These are phyloP conservation scores for Plantago ovata DNA, from an alignment of 257 asterid species.

Conservation along the genomic window DNA sequence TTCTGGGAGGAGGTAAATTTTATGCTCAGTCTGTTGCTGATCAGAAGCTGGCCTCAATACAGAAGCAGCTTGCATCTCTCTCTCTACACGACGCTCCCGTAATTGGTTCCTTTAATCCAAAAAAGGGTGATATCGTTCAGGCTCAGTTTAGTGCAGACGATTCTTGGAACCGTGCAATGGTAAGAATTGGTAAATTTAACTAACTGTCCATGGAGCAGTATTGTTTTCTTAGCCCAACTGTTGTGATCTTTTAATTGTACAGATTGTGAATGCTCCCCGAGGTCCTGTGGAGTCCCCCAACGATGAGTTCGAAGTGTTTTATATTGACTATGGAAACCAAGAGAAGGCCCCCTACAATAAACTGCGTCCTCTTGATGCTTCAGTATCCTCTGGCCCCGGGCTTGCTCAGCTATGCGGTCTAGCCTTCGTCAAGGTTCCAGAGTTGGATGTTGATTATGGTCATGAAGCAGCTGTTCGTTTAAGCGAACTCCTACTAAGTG, in stretches of 20 bases:
- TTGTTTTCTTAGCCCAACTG: background rate
- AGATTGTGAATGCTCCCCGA: conserved; percentile 87
- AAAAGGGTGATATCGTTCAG: conserved; percentile 77
- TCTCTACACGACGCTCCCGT: conserved; percentile 81
- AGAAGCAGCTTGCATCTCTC: conserved; percentile 78
- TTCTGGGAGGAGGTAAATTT: conserved; percentile 87
- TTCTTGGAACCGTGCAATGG: conserved; percentile 99
- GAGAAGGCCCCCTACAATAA: conserved; percentile 68
- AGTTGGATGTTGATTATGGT: conserved; percentile 76
- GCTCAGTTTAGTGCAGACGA: conserved; percentile 88
- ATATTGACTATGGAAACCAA: conserved; percentile 93
- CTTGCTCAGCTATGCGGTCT: conserved; percentile 93
- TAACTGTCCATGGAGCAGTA: background rate
- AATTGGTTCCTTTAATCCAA: conserved; percentile 84
- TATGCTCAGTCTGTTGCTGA: conserved; percentile 79
- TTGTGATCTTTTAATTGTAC: conserved; percentile 1
- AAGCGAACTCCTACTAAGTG: conserved; percentile 55
- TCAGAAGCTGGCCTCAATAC: conserved; percentile 74
- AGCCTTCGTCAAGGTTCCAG: conserved; percentile 78
- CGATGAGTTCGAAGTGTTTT: conserved; percentile 89
- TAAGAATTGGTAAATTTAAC: conserved; percentile 36
- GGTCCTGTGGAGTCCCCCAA: conserved; percentile 60
- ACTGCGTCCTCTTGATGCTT: conserved; percentile 70
- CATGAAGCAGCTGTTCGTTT: conserved; percentile 77
- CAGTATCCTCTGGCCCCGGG: conserved; percentile 71